Conservation (phyloP, 2,329 filamentous ascomycete genomes). For the Talaromyces sp. region DNA sequence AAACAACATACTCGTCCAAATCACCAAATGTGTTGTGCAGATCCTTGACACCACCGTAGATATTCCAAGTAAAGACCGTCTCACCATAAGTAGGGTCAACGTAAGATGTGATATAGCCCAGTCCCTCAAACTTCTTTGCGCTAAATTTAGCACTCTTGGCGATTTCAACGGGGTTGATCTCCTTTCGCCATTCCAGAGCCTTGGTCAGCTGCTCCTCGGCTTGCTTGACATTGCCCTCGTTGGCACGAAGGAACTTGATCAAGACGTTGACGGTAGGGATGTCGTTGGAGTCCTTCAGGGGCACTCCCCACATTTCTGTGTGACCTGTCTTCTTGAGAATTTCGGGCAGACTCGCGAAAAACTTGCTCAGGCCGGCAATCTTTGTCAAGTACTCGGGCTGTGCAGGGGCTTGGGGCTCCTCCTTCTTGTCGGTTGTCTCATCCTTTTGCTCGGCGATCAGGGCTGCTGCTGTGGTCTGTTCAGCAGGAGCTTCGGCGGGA, state of each 20-base stretch:
- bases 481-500: conserved; percentile 6
- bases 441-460: conserved; percentile 15
- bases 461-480: conserved; percentile 17
- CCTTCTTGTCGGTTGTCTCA: conserved; percentile 17
- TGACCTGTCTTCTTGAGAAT: conserved; percentile 59
- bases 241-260: conserved; percentile 91
- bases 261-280: conserved; percentile 78
- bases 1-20: conserved; percentile 64
- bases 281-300: conserved; percentile 54
- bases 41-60: conserved; percentile 84
- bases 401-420: conserved; percentile 21
- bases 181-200: conserved; percentile 78
- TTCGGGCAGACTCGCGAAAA: conserved; percentile 56
- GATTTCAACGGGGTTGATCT: conserved; percentile 66
- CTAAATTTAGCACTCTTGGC: conserved; percentile 61
- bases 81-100: conserved; percentile 51
- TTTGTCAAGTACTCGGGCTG: conserved; percentile 36
- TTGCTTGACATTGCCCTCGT: conserved; percentile 68
- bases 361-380: conserved; percentile 48
- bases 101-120: conserved; percentile 80
- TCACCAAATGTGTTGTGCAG: conserved; percentile 77
- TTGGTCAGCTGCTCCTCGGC: conserved; percentile 74
- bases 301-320: conserved; percentile 82
- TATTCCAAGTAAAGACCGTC: conserved; percentile 80
- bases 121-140: conserved; percentile 65